Base-by-base conservation (phyloP, 352 stramenopile species). In the Halophytophthora batemanensis region DNA sequence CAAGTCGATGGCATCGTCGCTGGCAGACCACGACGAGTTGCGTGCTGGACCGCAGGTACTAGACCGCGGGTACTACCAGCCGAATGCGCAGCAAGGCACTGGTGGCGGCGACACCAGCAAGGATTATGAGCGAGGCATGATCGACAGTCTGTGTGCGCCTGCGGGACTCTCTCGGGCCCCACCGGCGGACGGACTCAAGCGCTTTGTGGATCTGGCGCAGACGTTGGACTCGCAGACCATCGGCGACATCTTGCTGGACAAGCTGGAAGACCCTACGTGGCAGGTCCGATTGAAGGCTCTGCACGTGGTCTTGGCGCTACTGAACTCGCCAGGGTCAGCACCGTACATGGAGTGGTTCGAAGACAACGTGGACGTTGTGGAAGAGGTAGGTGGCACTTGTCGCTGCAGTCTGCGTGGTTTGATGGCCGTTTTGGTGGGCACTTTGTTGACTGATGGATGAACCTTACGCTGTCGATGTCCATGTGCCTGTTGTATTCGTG, bases 1-100 rank as follows among this genome's bases (percentile, higher is more conserved):
- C 63, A 93, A 93, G 64, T 91, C 80, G 14, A 95, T 95, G 69
- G 82, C 71, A n/a, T 87, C 80, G n/a, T 95, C 84, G 10, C 64
- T 95, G 15, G 82, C 84, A 34, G 84, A 95, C 58, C 80, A 95
- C 53, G 84, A 95, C 38, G 84, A 93, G 43, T 56, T 93, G 36
- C 76, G 66, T n/a, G 74, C 81, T 7, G 80, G 77, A 0, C 65
- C 73, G 7, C 62, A 82, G 28, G 63, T 90, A 23, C 71, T 87
- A 52, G 81, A 93, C 22, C 78, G 77, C n/a, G 78, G 78, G 1
- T 82, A 87, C 50, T 88, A 84, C 53, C 80, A 90, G 50, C 77
- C 81, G 3, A 84, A 87, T 1, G 62, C 64, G 35, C 64, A 75
- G 15, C 76, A 85, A 37, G 76, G 75, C 18, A 77, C 77, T 0